Evolutionary conservation across 228 moss, liverwort and hornwort species (phyloP), one percentile per base, ranked within the genome.

Genomic region (Sphagnum magellanicum): DNA sequence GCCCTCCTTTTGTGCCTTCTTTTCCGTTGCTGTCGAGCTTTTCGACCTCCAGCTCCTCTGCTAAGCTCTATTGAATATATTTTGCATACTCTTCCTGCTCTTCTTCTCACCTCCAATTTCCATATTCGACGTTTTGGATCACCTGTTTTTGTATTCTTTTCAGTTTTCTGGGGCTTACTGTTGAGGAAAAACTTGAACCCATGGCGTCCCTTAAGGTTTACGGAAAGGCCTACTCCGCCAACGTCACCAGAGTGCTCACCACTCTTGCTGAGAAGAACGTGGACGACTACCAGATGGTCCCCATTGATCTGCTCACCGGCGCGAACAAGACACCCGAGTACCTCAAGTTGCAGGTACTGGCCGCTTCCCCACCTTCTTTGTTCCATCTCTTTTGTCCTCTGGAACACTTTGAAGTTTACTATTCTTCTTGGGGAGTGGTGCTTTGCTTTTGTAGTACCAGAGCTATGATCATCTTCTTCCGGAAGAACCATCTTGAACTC

Each of bases 201-300:
- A 32, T 32, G 32, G 32, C 32, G 52, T 15, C 67, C 9, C 50
- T 77, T 52, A 77, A 77, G 67, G 52, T 77, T 16, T 51, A 77
- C 50, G 77, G 77, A n/a, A 60, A 53, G 50, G 67, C 67, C 61
- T 53, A 72, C 47, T 73, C 77, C 16, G 59, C 50, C 14, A 59
- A 61, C 64, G 63, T 68, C 4, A 71, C 4, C 61, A 63, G 67
- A 49, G 76, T 73, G 67, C 60, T 68, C 66, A 67, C 59, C 17
- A 72, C 67, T 52, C 67, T 77, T 53, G 67, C 52, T 67, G 77
- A 77, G 73, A 63, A 67, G 68, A 63, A 68, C 60, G 32, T 72
- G 52, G 65, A 64, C 16, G 63, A 68, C 17, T 73, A 66, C 53
- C 60, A 63, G 49, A 16, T 77, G 49, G 50, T 73, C 4, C 5